Base-by-base conservation (phyloP, 106 monocot genomes). In the Phalaenopsis aphrodite region DNA sequence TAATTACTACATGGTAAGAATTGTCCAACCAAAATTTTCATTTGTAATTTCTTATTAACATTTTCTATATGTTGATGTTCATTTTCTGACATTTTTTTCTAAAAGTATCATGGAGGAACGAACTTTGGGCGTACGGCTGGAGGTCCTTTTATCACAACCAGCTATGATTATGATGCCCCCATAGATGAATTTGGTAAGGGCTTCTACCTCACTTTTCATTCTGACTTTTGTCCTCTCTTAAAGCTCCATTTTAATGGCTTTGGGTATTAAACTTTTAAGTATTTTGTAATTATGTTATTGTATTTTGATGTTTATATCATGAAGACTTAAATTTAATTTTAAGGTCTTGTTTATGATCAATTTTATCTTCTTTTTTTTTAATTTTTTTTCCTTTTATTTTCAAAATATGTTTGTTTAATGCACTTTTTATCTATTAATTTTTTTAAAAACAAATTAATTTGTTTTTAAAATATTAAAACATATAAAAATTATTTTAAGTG, bases 131-230 rank as follows among this genome's bases (percentile, higher is more conserved):
- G 96, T 78, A 97, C 96, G 37, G 96, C 94, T 79, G 96, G 96
- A n/a, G 96, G 96, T 57, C 96, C 96, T 7, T 97, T 97, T 75
- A 92, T 97, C 77, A 97, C 96, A 78, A 97, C 96, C 12, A 94
- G 94, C 83, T 97, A 97, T 81, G 96, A 97, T 75, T 97, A 97
- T 85, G 94, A 97, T 86, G 96, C 96, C 71, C 96, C 96, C 65
- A 87, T 97, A 71, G 96, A 97, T 88, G 96, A 97, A 89, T 97
- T 89, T 83, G 96, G 96, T 97, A 76, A 76, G 86, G 55, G 3
- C 18, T 39, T 9, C 11, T 6, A 41, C 78, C 10, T 55, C 37
- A 77, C 4, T 36, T 38, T n/a, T 55, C 15, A 69, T 16, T 69
- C 0, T 38, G 39, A 69, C 2, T 55, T 18, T 5, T 77, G 23